Evolutionary conservation across 257 asterid genomes (phyloP).

Genomic region (Salvia rosmarinus): DNA sequence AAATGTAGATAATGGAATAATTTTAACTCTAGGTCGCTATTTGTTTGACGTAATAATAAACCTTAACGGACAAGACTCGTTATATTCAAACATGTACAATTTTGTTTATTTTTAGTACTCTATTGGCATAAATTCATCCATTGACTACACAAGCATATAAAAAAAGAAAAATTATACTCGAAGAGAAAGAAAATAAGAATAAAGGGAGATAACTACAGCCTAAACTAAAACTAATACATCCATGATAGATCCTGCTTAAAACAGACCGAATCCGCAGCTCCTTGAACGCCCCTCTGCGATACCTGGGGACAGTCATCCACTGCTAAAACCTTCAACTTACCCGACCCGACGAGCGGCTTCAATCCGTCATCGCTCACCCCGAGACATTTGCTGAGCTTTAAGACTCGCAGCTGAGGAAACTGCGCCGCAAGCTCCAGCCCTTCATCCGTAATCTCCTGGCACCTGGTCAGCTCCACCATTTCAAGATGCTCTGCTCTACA

Average conservation of each 20-base stretch:
- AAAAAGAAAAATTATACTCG: too few relatives aligned
- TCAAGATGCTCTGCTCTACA: constrained; percentile 60
- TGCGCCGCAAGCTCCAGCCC: constrained; percentile 65
- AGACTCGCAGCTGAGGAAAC: constrained; percentile 49
- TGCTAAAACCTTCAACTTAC: constrained; percentile 51
- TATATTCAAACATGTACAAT: too few relatives aligned
- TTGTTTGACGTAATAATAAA: too few relatives aligned
- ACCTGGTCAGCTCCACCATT: constrained; percentile 61
- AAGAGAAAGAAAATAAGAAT: background rate
- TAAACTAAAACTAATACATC: constrained; percentile 53
- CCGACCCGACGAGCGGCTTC: constrained; percentile 56
- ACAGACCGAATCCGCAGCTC: constrained; percentile 59
- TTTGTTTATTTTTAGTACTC: too few relatives aligned
- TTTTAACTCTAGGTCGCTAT: too few relatives aligned
- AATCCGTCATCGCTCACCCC: constrained; percentile 78
- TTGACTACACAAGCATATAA: too few relatives aligned
- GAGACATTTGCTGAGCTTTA: constrained; percentile 68
- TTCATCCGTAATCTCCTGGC: constrained; percentile 86
- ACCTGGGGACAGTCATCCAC: constrained; percentile 86
- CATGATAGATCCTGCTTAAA: constrained; percentile 81
- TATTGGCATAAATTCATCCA: too few relatives aligned
- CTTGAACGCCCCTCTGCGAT: constrained; percentile 68
- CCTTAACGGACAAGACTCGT: too few relatives aligned
- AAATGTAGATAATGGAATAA: too few relatives aligned
- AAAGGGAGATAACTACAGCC: background rate